phyloP scores from a whole-genome alignment of 2,329 filamentous ascomycete genomes.

The Mycocentrospora acerina region DNA sequence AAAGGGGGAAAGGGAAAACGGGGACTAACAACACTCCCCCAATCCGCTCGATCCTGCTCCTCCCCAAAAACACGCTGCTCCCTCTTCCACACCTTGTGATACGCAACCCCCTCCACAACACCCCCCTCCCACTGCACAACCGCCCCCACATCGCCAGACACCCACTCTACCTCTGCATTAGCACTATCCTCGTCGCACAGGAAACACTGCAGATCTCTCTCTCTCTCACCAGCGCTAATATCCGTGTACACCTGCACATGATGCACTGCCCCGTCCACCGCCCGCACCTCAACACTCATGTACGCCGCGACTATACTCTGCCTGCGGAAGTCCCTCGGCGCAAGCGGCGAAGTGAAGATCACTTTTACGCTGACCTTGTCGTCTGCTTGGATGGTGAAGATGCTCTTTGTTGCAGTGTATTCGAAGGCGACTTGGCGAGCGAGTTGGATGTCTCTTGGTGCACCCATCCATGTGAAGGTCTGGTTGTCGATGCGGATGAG shows the following conservation, averaged over 20 bases:
- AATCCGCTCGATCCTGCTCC: slow-evolving; percentile 51
- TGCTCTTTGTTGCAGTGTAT: slow-evolving; percentile 72
- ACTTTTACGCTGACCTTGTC: slow-evolving; percentile 64
- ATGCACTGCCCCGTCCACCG: slow-evolving; percentile 63
- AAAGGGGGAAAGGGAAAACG: not conserved
- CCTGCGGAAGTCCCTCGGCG: slow-evolving; percentile 63
- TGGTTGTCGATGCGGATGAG: slow-evolving; percentile 65
- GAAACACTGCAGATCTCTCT: slow-evolving; percentile 3
- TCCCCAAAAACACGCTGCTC: slow-evolving; percentile 52
- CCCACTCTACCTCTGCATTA: slow-evolving; percentile 61
- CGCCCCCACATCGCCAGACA: slow-evolving; percentile 61
- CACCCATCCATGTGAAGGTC: slow-evolving; percentile 44
- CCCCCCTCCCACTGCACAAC: slow-evolving; percentile 64
- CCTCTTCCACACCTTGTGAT: slow-evolving; percentile 59
- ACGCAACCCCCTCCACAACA: slow-evolving; percentile 49
- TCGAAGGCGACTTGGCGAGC: slow-evolving; percentile 65
- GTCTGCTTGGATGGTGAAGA: slow-evolving; percentile 67
- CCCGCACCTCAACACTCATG: slow-evolving; percentile 63
- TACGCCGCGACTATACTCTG: slow-evolving; percentile 74
- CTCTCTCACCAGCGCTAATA: slow-evolving; percentile 67
- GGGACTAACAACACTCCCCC: slow-evolving; percentile 48
- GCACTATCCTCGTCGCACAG: slow-evolving; percentile 3
- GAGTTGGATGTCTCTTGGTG: slow-evolving; percentile 49
- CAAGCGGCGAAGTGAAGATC: slow-evolving; percentile 71
- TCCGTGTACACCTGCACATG: slow-evolving; percentile 72